Base-by-base conservation (phyloP, 768 basidiomycete genomes). In the Tremella mesenterica region DNA sequence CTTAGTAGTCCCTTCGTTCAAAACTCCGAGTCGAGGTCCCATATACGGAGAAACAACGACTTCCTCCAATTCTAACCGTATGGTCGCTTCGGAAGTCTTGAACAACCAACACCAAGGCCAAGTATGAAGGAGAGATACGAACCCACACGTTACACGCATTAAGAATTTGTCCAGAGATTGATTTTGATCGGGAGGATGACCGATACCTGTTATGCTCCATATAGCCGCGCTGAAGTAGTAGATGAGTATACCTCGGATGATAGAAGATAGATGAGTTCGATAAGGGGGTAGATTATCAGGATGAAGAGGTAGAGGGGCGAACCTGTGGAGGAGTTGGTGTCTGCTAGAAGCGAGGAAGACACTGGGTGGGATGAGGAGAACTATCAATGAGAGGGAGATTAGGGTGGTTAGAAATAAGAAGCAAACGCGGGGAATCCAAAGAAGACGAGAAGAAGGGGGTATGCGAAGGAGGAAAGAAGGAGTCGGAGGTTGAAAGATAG, bases 121-220 rank as follows among this genome's bases (percentile, higher is more conserved):
- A 14, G 23, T 18, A 23, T 41, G 38, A n/a, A 41, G 14, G 6
- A 41, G 38, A 41, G n/a, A 18, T n/a, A 41, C 23, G 5, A 41
- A 8, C n/a, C 29, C 4, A 30, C 47, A 31, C 28, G 33, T 31
- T 20, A 28, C 7, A 4, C 33, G 23, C 16, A 33, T 13, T 30
- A 23, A 13, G 9, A 20, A 16, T 34, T 47, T 28, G 31, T n/a
- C 13, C 5, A 23, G 26, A 18, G 26, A 27, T 52, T 20, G 16
- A 4, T 25, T 23, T n/a, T 31, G 38, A 3, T 57, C 56, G n/a
- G 56, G 56, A 13, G 56, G 48, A 31, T 8, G 27, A 8, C 57
- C 57, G 16, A 49, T 38, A 20, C 47, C 18, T 1, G 57, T 58
- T 16, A 58, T 54, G 3, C 53, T 27, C 57, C 57, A 58, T 10